A percentile compares a stretch with the other conserved stretches of the same genome.
Conservation (phyloP, 805 yeast species). For the Wickerhamiella parazyma region DNA sequence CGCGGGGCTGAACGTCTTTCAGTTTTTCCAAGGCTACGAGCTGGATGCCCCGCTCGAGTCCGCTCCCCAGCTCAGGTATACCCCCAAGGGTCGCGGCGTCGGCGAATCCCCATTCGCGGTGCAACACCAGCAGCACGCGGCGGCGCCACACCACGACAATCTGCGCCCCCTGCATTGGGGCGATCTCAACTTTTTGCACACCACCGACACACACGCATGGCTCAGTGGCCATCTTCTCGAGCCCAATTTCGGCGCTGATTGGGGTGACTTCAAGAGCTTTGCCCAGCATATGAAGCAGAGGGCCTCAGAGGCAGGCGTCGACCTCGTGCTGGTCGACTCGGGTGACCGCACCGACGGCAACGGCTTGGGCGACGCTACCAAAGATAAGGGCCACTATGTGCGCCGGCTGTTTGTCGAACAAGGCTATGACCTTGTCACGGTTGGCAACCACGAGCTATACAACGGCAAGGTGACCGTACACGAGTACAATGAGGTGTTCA, state of each 20-base stretch:
- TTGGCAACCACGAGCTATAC: constrained; percentile 87
- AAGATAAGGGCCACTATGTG: constrained; percentile 50
- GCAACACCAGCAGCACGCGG: not conserved
- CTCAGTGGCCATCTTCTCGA: constrained; percentile 79
- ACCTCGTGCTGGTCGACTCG: constrained; percentile 61
- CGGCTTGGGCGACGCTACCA: constrained; percentile 61
- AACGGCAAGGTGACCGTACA: constrained; percentile 44
- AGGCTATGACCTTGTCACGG: constrained; percentile 63
- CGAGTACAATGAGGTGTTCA: constrained; percentile 43
- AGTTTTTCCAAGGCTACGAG: not conserved
- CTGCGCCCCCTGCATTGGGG: constrained; percentile 44
- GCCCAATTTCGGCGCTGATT: constrained; percentile 43
- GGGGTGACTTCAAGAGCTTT: constrained; percentile 87
- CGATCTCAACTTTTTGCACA: constrained; percentile 71
- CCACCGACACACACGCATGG: constrained; percentile 97
- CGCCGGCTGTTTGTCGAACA: constrained; percentile 44
- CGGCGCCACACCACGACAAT: constrained; percentile 8
- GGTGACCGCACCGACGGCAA: constrained; percentile 94
- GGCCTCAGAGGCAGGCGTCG: constrained; percentile 38
- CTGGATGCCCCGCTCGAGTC: not conserved
- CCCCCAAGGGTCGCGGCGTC: no score
- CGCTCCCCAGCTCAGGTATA: not conserved
- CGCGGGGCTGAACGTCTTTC: not conserved
- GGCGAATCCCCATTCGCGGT: not conserved
- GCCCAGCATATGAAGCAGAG: constrained; percentile 32